Evolutionary conservation across 176 grass and related monocot genomes (phyloP).

Genomic region (Oryza longistaminata): DNA sequence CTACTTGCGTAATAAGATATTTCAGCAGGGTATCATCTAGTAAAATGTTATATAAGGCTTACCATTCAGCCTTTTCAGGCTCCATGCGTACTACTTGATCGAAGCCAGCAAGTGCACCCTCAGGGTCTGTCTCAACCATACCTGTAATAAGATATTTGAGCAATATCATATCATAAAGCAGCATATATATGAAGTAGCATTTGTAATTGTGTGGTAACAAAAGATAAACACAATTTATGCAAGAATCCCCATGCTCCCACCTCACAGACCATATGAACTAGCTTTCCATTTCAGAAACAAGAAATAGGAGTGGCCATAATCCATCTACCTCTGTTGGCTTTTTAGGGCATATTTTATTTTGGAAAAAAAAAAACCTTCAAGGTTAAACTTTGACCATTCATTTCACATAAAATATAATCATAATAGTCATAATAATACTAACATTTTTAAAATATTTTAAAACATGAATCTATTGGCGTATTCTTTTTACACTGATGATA

Average conservation of each 20-base stretch:
- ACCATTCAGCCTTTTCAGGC: conserved; percentile 97
- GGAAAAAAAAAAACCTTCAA: neutral
- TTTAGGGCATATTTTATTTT: neutral
- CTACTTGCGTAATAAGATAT: too few species aligned
- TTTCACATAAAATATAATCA: neutral
- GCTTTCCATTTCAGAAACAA: neutral
- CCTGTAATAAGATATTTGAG: conserved; percentile 47
- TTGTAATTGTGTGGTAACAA: conserved; percentile 22
- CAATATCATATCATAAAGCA: conserved; percentile 5
- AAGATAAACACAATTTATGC: neutral
- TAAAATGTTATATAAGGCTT: conserved; percentile 3
- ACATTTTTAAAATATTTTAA: neutral
- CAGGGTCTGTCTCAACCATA: conserved; percentile 90
- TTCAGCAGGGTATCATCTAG: neutral
- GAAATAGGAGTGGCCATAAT: neutral
- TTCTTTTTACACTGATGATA: neutral
- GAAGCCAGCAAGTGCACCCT: conserved; percentile 95
- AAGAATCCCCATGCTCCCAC: neutral
- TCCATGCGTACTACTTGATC: conserved; percentile 89
- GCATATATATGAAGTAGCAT: conserved; percentile 26
- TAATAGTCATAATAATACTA: neutral
- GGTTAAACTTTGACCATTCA: neutral
- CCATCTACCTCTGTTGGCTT: neutral
- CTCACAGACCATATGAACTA: neutral
- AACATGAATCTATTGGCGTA: neutral